Conservation (phyloP, 31 red algal genomes). For the Asparagopsis taxiformis region DNA sequence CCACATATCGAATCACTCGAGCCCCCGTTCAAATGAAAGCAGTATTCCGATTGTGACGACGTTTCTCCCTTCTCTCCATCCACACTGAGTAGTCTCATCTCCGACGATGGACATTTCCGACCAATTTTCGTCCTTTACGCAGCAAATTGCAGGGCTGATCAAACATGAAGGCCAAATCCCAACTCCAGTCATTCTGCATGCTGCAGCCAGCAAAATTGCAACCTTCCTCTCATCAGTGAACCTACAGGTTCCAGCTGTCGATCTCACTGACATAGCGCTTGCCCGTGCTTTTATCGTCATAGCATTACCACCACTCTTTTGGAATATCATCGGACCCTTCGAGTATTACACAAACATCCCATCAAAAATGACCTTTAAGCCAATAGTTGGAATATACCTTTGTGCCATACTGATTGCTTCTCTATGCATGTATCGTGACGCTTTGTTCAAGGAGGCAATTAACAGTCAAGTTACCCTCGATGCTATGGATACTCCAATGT, state of each 20-base stretch:
- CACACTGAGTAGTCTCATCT: no score
- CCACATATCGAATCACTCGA: no score
- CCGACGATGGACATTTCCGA: no score
- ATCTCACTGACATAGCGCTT: constrained; percentile 47
- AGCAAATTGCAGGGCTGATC: no score
- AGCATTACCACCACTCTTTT: constrained; percentile 70
- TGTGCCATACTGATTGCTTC: constrained; percentile 72
- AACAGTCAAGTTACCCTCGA: constrained; percentile 14
- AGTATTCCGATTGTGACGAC: no score
- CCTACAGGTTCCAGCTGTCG: constrained; percentile 49
- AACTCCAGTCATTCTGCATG: no score
- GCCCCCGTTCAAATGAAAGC: no score
- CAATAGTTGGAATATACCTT: constrained; percentile 68
- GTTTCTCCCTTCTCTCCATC: no score
- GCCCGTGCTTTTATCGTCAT: constrained; percentile 73
- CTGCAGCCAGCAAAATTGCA: no score
- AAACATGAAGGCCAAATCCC: no score
- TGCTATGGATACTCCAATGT: constrained; percentile 24
- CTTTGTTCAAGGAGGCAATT: constrained; percentile 73
- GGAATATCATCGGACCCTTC: constrained; percentile 79
- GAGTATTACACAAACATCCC: constrained; percentile 72
- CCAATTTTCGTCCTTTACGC: no score
- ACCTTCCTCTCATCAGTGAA: no score
- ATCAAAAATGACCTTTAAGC: constrained; percentile 50
- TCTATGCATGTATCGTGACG: constrained; percentile 72